These are phyloP conservation scores for Hyphopichia burtonii DNA, from an alignment of 1,139 yeast genomes.

Conservation along the genomic window DNA sequence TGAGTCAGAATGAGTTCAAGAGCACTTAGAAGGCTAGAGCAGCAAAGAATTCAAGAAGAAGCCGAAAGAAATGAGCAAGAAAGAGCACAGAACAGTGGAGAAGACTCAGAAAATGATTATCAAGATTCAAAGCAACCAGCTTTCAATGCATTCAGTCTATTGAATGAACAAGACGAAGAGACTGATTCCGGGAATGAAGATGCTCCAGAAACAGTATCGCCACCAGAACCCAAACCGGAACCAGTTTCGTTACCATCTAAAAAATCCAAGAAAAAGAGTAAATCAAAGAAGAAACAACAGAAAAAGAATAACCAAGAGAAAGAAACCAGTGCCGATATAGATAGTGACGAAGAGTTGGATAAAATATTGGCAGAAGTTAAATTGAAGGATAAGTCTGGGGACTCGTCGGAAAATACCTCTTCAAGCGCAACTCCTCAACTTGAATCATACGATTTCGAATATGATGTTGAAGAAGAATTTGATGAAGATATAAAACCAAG, in stretches of 20 bases:
- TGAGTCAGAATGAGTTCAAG: slow-evolving; percentile 58
- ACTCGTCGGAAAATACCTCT: not conserved
- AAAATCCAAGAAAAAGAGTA: slow-evolving; percentile 14
- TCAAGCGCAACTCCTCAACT: slow-evolving; percentile 8
- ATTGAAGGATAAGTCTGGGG: slow-evolving; percentile 33
- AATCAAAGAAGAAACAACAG: slow-evolving; percentile 17
- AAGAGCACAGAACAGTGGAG: slow-evolving; percentile 7
- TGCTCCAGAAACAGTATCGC: slow-evolving; percentile 6
- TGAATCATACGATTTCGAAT: slow-evolving; percentile 16
- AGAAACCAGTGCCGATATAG: slow-evolving; percentile 13
- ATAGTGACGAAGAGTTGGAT: slow-evolving; percentile 45
- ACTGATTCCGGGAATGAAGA: slow-evolving; percentile 10
- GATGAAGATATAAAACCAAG: slow-evolving; percentile 35
- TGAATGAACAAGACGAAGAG: slow-evolving; percentile 6
- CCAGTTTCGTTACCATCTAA: not conserved
- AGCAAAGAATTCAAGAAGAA: slow-evolving; percentile 37
- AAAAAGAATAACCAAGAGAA: slow-evolving; percentile 20
- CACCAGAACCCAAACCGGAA: not conserved
- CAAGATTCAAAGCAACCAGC: slow-evolving; percentile 2
- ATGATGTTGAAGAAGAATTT: slow-evolving; percentile 32
- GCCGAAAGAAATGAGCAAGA: slow-evolving; percentile 12
- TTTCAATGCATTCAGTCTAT: slow-evolving; percentile 4
- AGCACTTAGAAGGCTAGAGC: slow-evolving; percentile 55
- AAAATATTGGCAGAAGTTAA: slow-evolving; percentile 34
- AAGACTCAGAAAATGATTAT: slow-evolving; percentile 1